Evolutionary conservation across 208 protist genomes (phyloP).

Genomic region (Leptomonas seymouri): DNA sequence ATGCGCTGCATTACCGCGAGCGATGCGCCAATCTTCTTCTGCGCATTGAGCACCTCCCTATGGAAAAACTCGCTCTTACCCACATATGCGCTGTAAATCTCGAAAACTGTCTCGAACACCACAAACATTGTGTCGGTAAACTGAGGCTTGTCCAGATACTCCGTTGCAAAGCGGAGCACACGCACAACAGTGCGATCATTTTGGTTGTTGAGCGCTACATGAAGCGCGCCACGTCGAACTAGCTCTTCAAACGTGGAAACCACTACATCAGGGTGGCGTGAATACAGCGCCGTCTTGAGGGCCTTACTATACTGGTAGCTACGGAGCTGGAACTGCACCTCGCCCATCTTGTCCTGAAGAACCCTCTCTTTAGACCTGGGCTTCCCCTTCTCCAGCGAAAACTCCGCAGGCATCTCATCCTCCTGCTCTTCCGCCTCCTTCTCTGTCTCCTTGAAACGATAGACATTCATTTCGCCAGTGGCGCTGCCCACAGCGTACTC

Average conservation of each 20-base stretch:
- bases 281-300: constrained; percentile 78
- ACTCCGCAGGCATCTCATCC: constrained; percentile 16
- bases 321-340: constrained; percentile 64
- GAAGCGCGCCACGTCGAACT: constrained; percentile 70
- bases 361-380: constrained; percentile 39
- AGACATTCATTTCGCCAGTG: constrained; percentile 68
- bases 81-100: constrained; percentile 73
- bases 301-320: constrained; percentile 83
- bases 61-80: constrained; percentile 78
- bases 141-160: constrained; percentile 74
- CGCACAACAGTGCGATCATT: constrained; percentile 82
- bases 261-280: constrained; percentile 68
- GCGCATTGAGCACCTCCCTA: constrained; percentile 71
- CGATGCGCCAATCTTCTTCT: constrained; percentile 60
- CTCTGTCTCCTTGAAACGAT: constrained; percentile 52
- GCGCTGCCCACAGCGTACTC: constrained; percentile 77
- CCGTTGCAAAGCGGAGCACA: constrained; percentile 74
- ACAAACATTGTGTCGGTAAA: constrained; percentile 78
- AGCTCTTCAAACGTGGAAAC: constrained; percentile 89
- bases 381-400: constrained; percentile 27
- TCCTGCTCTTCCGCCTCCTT: constrained; percentile 19
- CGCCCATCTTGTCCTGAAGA: constrained; percentile 52
- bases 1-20: constrained; percentile 65
- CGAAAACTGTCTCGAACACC: constrained; percentile 79
- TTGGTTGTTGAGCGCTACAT: constrained; percentile 83